A percentile compares a stretch with the other conserved stretches of the same genome.
These are phyloP conservation scores for Talaromyces sp. DNA, from an alignment of 2,329 filamentous ascomycete genomes.

Conservation along the genomic window DNA sequence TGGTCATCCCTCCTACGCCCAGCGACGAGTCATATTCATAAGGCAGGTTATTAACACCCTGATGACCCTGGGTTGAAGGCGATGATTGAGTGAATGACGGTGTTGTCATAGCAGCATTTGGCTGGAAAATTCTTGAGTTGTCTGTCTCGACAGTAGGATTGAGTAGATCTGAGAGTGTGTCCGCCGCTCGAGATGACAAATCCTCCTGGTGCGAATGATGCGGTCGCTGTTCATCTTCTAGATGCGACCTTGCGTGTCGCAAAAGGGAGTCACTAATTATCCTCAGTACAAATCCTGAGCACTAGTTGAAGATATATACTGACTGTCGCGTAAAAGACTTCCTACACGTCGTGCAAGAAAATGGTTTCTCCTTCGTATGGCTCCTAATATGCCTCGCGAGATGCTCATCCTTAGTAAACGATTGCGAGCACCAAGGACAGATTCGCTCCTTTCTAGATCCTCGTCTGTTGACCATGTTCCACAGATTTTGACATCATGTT, in stretches of 20 bases:
- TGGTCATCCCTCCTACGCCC: neutral
- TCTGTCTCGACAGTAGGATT: neutral
- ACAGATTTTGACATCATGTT: neutral
- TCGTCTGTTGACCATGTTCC: slow-evolving; percentile 5
- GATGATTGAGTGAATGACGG: neutral
- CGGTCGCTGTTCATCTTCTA: neutral
- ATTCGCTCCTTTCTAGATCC: slow-evolving; percentile 3
- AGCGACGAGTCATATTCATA: slow-evolving; percentile 6
- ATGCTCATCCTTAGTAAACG: slow-evolving; percentile 14
- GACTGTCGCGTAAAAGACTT: slow-evolving; percentile 14
- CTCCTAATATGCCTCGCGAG: slow-evolving; percentile 11
- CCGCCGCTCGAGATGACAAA: neutral
- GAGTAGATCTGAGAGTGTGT: neutral
- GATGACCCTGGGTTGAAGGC: neutral
- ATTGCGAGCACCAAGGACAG: slow-evolving; percentile 12
- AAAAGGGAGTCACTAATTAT: slow-evolving; percentile 5
- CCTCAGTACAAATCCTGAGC: neutral
- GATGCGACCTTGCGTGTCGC: slow-evolving; percentile 10
- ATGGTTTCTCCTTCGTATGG: slow-evolving; percentile 13
- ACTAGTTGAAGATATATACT: neutral
- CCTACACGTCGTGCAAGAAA: slow-evolving; percentile 8
- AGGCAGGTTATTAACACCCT: neutral
- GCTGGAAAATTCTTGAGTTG: neutral
- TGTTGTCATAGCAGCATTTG: neutral
- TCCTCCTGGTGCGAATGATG: neutral